Evolutionary conservation across 225 moss, liverwort and hornwort species (phyloP), one percentile per base, ranked within the genome.

Genomic region (Anthoceros angustus): DNA sequence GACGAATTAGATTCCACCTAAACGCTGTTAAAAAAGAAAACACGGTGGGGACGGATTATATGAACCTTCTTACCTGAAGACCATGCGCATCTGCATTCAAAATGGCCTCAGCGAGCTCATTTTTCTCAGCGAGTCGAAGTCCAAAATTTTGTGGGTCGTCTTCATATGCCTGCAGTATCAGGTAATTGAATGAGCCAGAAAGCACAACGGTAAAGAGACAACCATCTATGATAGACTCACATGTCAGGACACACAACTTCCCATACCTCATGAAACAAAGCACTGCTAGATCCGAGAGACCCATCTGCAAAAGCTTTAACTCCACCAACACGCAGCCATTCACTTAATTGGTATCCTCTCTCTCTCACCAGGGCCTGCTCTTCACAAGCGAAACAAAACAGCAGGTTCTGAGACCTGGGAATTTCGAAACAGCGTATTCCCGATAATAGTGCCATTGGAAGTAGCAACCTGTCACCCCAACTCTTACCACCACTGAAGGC

Each of bases 301-400:
- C 93, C 93, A 66, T 93, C 93, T 67, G 93, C 93, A 72, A 75
- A 93, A 41, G 86, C 93, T 68, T 93, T 93, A 55, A 90, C 87
- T 68, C 93, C 93, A 65, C 81, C 82, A 64, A 93, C 71, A 64
- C 86, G 84, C 61, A 93, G 71, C 87, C 86, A 90, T 67, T 84
- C 86, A 71, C 79, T 93, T 25, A 87, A 72, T 66, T 74, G 72
- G 25, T 70, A 74, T 63, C 93, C 84, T 65, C 70, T 83, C 65
- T 84, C 81, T 71, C 69, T 74, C 72, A 93, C 86, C 74, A 82
- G 80, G 25, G 78, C 81, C 89, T 88, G 86, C 68, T 15, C 48
- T 63, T 41, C 15, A 63, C 32, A 64, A 40, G 40, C 12, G 55
- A 15, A 41, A 69, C 32, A 10, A 40, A 14, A 69, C 9, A 40